Evolutionary conservation across 768 basidiomycete species (phyloP), one percentile per base, ranked within the genome.

Genomic region (Amanita brunnescens): DNA sequence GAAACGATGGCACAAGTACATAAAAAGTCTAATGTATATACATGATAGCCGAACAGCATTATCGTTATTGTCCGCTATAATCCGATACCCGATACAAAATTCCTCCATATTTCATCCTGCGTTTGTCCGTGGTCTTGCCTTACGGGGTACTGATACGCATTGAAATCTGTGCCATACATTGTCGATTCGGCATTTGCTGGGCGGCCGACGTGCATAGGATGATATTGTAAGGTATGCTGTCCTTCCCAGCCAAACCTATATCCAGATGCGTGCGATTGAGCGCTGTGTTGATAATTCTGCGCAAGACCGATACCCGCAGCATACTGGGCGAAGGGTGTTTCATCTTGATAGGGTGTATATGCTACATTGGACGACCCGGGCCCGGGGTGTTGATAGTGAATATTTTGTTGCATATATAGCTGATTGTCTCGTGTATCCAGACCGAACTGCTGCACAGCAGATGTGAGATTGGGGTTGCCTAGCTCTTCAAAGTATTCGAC

Each of bases 71-170:
- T 21, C 52, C 23, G 6, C 63, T 65, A 32, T 70, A 64, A 37
- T 65, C 61, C 24, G 59, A 52, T 14, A 69, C 59, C 61, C 24
- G 59, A 52, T 14, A 69, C 59, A 50, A 70, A 71, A 42, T 61
- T 65, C 41, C 65, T 62, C 73, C 72, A 74, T 42, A 67, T 60
- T 29, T 72, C 70, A 7, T 69, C 66, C 48, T 69, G 70, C 49
- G 60, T 64, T 49, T 60, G 60, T 52, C 59, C 58, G 18, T 58
- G 60, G 47, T 60, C 58, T n/a, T 58, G 61, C 40, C 30, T 30
- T 21, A 39, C 21, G 33, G 41, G 29, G 29, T 47, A 50, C 32
- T 44, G 53, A 39, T 49, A 49, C 30, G 43, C 24, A 13, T 42
- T 41, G 24, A 39, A 34, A 13, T 41, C 14, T 13, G 39, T 16